A percentile compares a stretch with the other conserved stretches of the same genome.
phyloP scores from a whole-genome alignment of 164 flowering plant species.

The Platanus orientalis region DNA sequence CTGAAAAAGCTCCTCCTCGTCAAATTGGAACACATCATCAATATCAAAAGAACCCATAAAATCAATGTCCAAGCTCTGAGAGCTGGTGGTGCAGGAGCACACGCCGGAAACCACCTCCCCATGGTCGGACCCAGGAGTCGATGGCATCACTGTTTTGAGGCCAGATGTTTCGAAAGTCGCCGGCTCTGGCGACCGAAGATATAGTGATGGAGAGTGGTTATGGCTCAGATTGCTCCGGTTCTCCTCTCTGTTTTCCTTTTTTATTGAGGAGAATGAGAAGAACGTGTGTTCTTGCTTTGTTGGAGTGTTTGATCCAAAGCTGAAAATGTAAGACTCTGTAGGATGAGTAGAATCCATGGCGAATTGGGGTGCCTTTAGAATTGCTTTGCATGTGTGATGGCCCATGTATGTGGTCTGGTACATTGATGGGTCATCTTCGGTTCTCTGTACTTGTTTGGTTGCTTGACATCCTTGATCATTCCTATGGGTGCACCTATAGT shows the following conservation, averaged over 20 bases:
- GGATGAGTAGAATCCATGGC: conserved; percentile 14
- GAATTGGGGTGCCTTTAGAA: conserved; percentile 18
- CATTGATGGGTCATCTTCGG: conserved; percentile 24
- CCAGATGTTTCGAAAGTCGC: conserved; percentile 7
- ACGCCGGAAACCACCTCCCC: conserved; percentile 13
- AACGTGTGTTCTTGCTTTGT: not conserved
- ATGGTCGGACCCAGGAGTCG: conserved; percentile 6
- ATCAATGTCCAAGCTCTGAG: conserved; percentile 24
- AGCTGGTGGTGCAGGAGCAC: conserved; percentile 9
- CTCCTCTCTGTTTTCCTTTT: not conserved
- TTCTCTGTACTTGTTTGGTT: conserved; percentile 32
- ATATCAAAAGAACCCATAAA: too few species aligned
- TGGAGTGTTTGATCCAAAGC: conserved; percentile 12
- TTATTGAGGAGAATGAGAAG: not conserved
- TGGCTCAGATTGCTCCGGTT: not conserved
- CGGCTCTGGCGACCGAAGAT: conserved; percentile 15
- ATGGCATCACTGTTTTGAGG: not conserved
- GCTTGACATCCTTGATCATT: conserved; percentile 37
- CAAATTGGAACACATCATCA: too few species aligned
- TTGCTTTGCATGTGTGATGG: conserved; percentile 48
- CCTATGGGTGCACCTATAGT: conserved; percentile 49
- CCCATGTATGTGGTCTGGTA: conserved; percentile 49
- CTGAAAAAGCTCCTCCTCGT: too few species aligned
- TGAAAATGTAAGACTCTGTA: conserved; percentile 7
- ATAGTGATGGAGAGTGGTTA: not conserved